Conservation (phyloP, 805 yeast genomes). For the Isabelozyma gotoi region DNA sequence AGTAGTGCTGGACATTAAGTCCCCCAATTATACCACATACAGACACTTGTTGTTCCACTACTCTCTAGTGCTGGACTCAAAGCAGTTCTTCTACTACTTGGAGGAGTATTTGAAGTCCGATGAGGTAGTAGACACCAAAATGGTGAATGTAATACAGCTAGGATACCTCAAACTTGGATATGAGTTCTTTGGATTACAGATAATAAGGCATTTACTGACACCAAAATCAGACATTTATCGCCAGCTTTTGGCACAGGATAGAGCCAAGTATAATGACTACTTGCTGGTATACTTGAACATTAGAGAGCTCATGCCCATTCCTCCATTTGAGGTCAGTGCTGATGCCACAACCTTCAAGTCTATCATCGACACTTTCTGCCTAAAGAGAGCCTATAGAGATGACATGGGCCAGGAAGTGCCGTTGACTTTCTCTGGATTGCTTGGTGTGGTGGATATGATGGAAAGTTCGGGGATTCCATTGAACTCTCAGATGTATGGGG, state of each 20-base stretch:
- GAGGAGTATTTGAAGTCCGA: neutral
- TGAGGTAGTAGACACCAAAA: neutral
- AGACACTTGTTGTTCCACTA: neutral
- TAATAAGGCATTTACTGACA: neutral
- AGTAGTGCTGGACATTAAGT: neutral
- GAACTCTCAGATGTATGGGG: neutral
- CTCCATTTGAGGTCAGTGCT: neutral
- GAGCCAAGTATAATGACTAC: neutral
- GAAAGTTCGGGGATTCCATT: neutral
- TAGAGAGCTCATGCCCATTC: neutral
- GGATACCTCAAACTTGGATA: neutral
- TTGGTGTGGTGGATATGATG: neutral
- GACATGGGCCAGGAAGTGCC: neutral
- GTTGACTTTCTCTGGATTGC: neutral
- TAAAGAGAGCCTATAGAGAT: neutral
- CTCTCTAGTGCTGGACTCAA: neutral
- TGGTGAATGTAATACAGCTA: neutral
- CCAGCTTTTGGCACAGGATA: neutral
- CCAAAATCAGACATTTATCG: constrained; percentile 9
- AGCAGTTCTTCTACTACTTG: neutral
- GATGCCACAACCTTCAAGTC: neutral
- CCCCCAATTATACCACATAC: neutral
- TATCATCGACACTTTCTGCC: neutral
- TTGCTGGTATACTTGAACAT: neutral
- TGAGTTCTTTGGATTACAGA: neutral